Evolutionary conservation across 768 basidiomycete genomes (phyloP), one percentile per base, ranked within the genome.

Genomic region (Lactarius tabidus): DNA sequence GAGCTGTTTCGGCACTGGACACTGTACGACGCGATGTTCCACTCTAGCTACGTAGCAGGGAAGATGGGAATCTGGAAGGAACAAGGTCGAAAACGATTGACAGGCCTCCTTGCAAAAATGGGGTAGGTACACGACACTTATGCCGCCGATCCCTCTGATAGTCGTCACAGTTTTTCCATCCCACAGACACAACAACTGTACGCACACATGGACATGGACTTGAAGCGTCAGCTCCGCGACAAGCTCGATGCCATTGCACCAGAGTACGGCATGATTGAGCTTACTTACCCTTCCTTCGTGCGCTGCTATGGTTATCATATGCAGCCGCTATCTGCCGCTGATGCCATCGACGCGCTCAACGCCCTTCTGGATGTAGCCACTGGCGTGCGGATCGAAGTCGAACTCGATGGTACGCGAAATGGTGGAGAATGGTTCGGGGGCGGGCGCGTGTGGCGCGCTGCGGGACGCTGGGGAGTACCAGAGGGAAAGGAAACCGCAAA

Each of bases 61-160:
- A 94, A 93, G 75, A 82, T 99, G 65, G 95, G 94, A 3, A 92
- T 96, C 62, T 98, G 97, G 97, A 94, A 91, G 72, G 96, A 98
- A 74, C 84, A 87, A 61, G 97, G 97, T 26, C 82, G 91, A 66
- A 95, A 94, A 74, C 84, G 87, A 68, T 77, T 99, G 62, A 92
- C 89, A 1, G 97, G 96, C 9, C 78, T 99, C 57, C 79, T 99
- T 28, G 97, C 97, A 18, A 98, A 98, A 80, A 99, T 99, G 93
- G 97, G 97, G 95, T 98, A 74, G 67, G 77, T 17, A 28, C 51
- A 33, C 36, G 36, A 39, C 45, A 35, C 31, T 54, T 41, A 26
- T 36, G 43, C 59, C 8, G 26, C 29, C 48, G 31, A 28, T 43
- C 39, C 28, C 55, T 45, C 62, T 67, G 39, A 66, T 39, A 36